Evolutionary conservation across 208 protist genomes (phyloP).

Genomic region (Acanthamoeba lenticulata): DNA sequence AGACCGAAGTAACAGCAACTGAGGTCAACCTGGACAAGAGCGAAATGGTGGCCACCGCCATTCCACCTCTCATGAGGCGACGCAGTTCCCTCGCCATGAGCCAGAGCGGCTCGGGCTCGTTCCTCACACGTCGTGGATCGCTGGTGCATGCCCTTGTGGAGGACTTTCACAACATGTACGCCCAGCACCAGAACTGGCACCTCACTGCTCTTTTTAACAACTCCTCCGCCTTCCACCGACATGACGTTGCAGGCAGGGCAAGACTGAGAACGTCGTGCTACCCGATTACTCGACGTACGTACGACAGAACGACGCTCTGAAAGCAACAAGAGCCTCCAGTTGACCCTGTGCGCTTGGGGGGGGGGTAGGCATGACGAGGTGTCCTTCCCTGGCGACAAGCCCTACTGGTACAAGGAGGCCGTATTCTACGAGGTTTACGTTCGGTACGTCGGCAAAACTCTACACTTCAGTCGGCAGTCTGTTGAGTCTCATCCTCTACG

Average conservation of each 20-base stretch:
- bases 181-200: too few species aligned
- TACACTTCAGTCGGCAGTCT: not conserved
- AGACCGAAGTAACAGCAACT: not conserved
- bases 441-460: not conserved
- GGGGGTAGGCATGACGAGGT: slow-evolving; percentile 40
- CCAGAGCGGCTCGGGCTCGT: not conserved
- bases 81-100: not conserved
- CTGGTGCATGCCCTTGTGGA: not conserved
- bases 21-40: too few species aligned
- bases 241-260: not conserved
- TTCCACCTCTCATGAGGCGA: not conserved
- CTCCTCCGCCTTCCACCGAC: too few species aligned
- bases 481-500: not conserved
- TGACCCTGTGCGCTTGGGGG: not conserved
- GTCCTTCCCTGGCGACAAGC: slow-evolving; percentile 33
- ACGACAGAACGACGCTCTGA: too few species aligned
- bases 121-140: not conserved
- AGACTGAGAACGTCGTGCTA: not conserved
- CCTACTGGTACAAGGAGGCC: slow-evolving; percentile 80
- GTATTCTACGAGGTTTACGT: slow-evolving; percentile 80
- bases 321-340: not conserved
- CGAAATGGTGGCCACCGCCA: not conserved
- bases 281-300: slow-evolving; percentile 7
- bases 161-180: not conserved
- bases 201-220: not conserved